A percentile compares a stretch with the other conserved stretches of the same genome.
phyloP scores from a whole-genome alignment of 2,329 filamentous ascomycete species.

The Cercospora sp. region DNA sequence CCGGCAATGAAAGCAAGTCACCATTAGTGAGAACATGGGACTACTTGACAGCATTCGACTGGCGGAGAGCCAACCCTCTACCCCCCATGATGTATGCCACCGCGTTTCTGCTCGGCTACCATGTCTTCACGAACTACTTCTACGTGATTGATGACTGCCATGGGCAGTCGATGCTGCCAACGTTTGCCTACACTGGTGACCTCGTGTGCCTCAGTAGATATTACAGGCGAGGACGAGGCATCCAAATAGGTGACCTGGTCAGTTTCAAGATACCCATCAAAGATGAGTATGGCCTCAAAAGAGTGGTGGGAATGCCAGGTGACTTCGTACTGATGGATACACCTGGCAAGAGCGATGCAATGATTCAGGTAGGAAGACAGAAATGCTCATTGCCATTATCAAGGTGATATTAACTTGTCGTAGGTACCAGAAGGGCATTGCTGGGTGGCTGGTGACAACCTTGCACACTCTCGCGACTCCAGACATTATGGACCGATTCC shows the following conservation, averaged over 20 bases:
- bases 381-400: background rate
- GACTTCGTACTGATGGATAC: constrained; percentile 71
- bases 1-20: background rate
- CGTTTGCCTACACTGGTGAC: constrained; percentile 67
- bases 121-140: constrained; percentile 50
- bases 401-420: background rate
- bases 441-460: constrained; percentile 86
- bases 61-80: background rate
- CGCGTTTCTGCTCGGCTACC: constrained; percentile 3
- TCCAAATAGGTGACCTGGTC: constrained; percentile 81
- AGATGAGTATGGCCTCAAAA: constrained; percentile 65
- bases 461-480: constrained; percentile 81
- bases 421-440: constrained; percentile 90
- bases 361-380: constrained; percentile 62
- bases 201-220: constrained; percentile 67
- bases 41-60: background rate
- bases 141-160: constrained; percentile 60
- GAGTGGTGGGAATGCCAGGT: constrained; percentile 61
- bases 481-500: constrained; percentile 84
- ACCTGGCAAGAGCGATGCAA: constrained; percentile 49
- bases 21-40: background rate
- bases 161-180: constrained; percentile 89
- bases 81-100: background rate
- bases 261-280: constrained; percentile 71
- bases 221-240: constrained; percentile 66